These are phyloP conservation scores for Amylocarpus encephaloides DNA, from an alignment of 2,329 filamentous ascomycete genomes.

Conservation along the genomic window DNA sequence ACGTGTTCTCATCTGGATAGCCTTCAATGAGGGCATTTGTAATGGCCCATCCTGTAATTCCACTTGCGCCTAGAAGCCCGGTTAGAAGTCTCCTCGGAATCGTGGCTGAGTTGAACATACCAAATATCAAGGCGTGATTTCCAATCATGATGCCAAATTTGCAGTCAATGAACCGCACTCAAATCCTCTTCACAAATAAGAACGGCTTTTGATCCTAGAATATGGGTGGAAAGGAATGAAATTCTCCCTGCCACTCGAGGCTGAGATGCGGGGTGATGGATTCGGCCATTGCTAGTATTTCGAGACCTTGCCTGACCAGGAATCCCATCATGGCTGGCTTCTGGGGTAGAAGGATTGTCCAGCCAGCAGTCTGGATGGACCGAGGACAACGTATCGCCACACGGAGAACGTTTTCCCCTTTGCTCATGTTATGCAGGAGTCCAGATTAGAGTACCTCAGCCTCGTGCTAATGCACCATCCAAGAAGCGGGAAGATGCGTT, in stretches of 20 bases:
- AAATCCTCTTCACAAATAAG: neutral
- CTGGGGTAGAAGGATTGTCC: too few species aligned
- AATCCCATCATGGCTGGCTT: too few species aligned
- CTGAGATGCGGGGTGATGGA: conserved; percentile 6
- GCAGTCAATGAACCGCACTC: neutral
- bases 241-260: conserved; percentile 2
- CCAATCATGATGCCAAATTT: conserved; percentile 5
- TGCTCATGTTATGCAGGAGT: too few species aligned
- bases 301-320: neutral
- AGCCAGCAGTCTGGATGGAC: too few species aligned
- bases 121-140: conserved; percentile 29
- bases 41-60: conserved; percentile 32
- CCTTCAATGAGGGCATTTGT: conserved; percentile 23
- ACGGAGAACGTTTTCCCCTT: too few species aligned
- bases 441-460: too few species aligned
- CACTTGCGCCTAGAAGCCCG: conserved; percentile 22
- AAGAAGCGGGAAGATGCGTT: too few species aligned
- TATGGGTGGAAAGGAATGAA: neutral
- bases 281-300: too few species aligned
- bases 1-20: conserved; percentile 29
- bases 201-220: neutral
- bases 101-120: neutral
- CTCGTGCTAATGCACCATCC: too few species aligned
- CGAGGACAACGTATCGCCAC: too few species aligned
- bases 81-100: neutral